Percentiles rank a stretch among this genome's conserved stretches.
Conservation (phyloP, 768 basidiomycete species). For the Lentinula raphanica region DNA sequence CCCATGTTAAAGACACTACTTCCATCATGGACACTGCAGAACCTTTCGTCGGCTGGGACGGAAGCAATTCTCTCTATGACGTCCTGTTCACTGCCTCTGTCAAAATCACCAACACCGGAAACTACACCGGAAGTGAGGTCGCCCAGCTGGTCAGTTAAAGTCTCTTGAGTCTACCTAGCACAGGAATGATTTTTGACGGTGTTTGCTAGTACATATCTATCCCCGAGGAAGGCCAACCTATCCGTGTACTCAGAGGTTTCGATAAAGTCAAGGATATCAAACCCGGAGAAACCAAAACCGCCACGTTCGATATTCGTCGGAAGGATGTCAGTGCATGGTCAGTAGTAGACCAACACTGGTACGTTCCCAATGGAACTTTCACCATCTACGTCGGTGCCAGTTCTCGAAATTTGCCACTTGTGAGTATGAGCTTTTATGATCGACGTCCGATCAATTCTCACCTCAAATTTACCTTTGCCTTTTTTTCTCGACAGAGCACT, state of each 20-base stretch:
- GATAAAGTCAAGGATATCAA: conserved; percentile 11
- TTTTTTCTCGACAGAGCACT: neutral
- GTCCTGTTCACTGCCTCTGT: neutral
- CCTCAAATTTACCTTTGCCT: neutral
- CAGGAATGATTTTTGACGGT: neutral
- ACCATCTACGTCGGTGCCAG: conserved; percentile 24
- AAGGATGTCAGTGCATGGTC: conserved; percentile 26
- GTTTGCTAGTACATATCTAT: conserved; percentile 13
- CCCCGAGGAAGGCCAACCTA: conserved; percentile 14
- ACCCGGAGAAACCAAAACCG: neutral
- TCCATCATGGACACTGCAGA: neutral
- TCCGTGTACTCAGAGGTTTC: conserved; percentile 21
- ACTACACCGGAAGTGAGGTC: conserved; percentile 20
- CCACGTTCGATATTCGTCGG: conserved; percentile 11
- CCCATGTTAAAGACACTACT: neutral
- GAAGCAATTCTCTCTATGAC: conserved; percentile 3
- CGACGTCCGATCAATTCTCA: neutral
- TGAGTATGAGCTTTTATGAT: neutral
- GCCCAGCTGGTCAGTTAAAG: conserved; percentile 17
- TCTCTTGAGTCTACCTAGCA: too few relatives aligned
- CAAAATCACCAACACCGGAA: neutral
- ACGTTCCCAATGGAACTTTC: conserved; percentile 25
- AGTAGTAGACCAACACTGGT: conserved; percentile 25
- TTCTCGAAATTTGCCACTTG: conserved; percentile 15
- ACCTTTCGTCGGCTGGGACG: neutral